phyloP scores from a whole-genome alignment of 1,139 yeast genomes.

The Schwanniomyces etchellsii region DNA sequence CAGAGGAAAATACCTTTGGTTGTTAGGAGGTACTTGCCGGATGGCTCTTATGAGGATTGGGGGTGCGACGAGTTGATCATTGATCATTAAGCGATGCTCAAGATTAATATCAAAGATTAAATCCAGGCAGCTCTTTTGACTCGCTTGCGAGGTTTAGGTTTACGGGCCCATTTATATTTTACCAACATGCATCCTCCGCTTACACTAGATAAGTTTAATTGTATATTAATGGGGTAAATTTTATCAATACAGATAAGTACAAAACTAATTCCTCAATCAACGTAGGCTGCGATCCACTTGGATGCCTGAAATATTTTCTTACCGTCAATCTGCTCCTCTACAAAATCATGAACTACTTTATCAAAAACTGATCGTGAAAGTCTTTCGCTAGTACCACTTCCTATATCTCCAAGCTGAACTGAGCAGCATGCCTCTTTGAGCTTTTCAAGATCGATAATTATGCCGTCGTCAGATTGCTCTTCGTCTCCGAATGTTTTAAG shows the following conservation, averaged over 20 bases:
- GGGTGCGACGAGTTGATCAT: conserved; percentile 96
- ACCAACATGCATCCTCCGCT: too few species aligned
- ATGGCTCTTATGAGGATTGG: conserved; percentile 98
- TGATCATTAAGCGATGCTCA: conserved; percentile 48
- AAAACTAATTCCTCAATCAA: conserved; percentile 20
- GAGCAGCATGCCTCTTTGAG: conserved; percentile 48
- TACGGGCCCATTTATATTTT: too few species aligned
- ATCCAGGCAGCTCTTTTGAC: too few species aligned
- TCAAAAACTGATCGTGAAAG: conserved; percentile 45
- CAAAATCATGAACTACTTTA: conserved; percentile 49
- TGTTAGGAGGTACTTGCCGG: conserved; percentile 93
- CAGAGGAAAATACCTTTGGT: conserved; percentile 95
- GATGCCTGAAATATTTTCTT: conserved; percentile 49
- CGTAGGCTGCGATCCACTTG: conserved; percentile 55
- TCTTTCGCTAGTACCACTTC: conserved; percentile 17
- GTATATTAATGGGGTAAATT: too few species aligned
- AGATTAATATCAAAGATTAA: too few species aligned
- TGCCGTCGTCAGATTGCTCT: too few species aligned
- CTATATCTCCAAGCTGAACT: conserved; percentile 37
- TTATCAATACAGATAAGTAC: too few species aligned
- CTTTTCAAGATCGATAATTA: conserved; percentile 43
- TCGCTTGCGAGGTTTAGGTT: too few species aligned
- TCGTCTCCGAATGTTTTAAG: conserved; percentile 34
- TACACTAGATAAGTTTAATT: too few species aligned
- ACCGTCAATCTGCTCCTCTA: conserved; percentile 53